A percentile compares a stretch with the other conserved stretches of the same genome.
These are phyloP conservation scores for Suhomyces anneliseae DNA, from an alignment of 1,139 yeast genomes.

Conservation along the genomic window DNA sequence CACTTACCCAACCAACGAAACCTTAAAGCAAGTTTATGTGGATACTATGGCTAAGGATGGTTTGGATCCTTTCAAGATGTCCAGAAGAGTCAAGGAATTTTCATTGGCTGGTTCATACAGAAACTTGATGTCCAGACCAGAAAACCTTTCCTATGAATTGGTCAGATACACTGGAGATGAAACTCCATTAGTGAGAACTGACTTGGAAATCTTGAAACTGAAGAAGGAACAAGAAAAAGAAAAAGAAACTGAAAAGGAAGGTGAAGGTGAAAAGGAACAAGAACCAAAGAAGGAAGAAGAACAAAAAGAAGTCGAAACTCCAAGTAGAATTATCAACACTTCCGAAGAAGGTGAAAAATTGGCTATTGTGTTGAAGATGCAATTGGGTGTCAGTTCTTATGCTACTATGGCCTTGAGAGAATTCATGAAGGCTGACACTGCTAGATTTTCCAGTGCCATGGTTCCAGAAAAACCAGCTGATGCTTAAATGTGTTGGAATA, in stretches of 20 bases:
- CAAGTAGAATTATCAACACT: constrained; percentile 5
- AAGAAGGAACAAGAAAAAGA: constrained; percentile 32
- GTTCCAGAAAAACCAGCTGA: neutral
- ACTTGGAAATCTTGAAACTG: constrained; percentile 61
- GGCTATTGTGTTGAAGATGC: constrained; percentile 76
- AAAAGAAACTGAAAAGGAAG: constrained; percentile 7
- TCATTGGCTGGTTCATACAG: constrained; percentile 92
- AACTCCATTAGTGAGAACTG: constrained; percentile 78
- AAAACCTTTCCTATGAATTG: constrained; percentile 59
- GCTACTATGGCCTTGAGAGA: constrained; percentile 98
- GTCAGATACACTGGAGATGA: constrained; percentile 61
- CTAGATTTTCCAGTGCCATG: constrained; percentile 43
- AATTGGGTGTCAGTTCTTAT: constrained; percentile 83
- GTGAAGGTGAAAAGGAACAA: constrained; percentile 23
- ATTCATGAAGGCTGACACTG: constrained; percentile 79
- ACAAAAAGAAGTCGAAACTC: constrained; percentile 1
- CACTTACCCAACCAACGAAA: constrained; percentile 70
- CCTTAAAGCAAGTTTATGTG: constrained; percentile 61
- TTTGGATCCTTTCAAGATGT: constrained; percentile 82
- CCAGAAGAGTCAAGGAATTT: constrained; percentile 80
- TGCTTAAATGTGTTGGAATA: too few species aligned
- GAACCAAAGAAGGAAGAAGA: constrained; percentile 21
- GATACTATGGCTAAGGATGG: constrained; percentile 78
- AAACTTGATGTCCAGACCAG: constrained; percentile 67
- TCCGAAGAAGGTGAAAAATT: constrained; percentile 45